Evolutionary conservation across 441 rosid species (phyloP), one percentile per base, ranked within the genome.

Genomic region (Jatropha podagrica): DNA sequence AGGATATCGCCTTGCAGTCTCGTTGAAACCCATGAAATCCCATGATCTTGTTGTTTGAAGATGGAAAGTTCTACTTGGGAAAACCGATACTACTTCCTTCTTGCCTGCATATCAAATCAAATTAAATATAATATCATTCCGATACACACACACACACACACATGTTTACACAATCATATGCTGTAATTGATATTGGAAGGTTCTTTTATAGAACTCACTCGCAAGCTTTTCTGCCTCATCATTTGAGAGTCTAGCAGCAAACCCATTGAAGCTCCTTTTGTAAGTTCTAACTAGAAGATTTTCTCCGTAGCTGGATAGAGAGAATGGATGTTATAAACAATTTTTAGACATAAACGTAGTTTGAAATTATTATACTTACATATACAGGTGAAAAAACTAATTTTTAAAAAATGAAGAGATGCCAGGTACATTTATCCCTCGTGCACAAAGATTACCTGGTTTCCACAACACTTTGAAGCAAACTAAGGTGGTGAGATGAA

Each of bases 41-140:
- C 89, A 86, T 5, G 96, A 85, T 58, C 86, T 65, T 3, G 91
- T 82, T 2, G 94, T 89, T 11, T 86, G 91, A 76, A 84, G 78
- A 20, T 85, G 69, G 20, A 68, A 49, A 58, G 55, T 83, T 63
- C 11, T 68, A 66, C 83, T 84, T 8, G 90, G 92, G 65, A 91
- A 89, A 15, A 88, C 82, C 32, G 90, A 89, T 7, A 86, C 82
- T 10, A 83, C 85, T 17, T 72, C 86, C 32, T 82, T 49, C 83
- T 68, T 77, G 42, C 64, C 93, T 85, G 81, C 61, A 73, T 38
- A 52, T 52, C 18, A 13, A 17, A 13, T 14, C 17, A 41, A 69
- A 32, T 4, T 18, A 3, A 4, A 11, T 32, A 32, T 0, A 32
- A 32, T 2, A 32, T 32, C 32, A 32, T 32, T 32, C 32, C 32